A percentile compares a stretch with the other conserved stretches of the same genome.
phyloP scores from a whole-genome alignment of 441 rosid species.

The Gossypium armourianum region DNA sequence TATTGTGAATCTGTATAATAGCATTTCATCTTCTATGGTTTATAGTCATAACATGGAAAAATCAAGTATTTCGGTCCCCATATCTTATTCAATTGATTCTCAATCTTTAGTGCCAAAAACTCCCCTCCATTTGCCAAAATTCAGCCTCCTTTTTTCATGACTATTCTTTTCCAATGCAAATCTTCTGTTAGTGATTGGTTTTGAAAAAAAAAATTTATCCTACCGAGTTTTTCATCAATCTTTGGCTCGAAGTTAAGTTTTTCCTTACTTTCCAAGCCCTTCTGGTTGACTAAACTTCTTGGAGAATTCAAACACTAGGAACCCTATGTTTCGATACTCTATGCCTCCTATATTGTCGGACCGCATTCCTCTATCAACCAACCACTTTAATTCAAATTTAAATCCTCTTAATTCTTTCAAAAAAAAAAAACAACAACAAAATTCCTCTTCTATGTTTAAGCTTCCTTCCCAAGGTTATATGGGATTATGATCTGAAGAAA shows the following conservation, averaged over 20 bases:
- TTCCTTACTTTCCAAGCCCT: neutral
- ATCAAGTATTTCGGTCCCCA: neutral
- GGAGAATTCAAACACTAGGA: neutral
- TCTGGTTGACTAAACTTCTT: neutral
- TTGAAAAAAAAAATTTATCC: neutral
- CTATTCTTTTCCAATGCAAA: neutral
- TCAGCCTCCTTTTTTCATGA: neutral
- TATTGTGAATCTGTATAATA: neutral
- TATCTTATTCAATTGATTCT: neutral
- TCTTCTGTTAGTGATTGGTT: neutral
- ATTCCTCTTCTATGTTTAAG: neutral
- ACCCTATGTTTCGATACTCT: neutral
- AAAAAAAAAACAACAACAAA: too few relatives aligned
- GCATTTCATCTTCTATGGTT: neutral
- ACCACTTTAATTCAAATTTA: neutral
- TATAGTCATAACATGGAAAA: neutral
- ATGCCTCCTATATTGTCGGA: neutral
- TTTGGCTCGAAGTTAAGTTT: neutral
- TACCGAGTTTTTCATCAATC: neutral
- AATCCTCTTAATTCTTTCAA: neutral
- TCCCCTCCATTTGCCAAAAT: neutral
- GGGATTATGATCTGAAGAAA: neutral
- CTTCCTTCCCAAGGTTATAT: neutral
- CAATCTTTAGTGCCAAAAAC: neutral
- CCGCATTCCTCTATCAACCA: neutral